A percentile compares a stretch with the other conserved stretches of the same genome.
These are phyloP conservation scores for Plasmodium reichenowi DNA, from an alignment of 169 alveolate species.

Conservation along the genomic window DNA sequence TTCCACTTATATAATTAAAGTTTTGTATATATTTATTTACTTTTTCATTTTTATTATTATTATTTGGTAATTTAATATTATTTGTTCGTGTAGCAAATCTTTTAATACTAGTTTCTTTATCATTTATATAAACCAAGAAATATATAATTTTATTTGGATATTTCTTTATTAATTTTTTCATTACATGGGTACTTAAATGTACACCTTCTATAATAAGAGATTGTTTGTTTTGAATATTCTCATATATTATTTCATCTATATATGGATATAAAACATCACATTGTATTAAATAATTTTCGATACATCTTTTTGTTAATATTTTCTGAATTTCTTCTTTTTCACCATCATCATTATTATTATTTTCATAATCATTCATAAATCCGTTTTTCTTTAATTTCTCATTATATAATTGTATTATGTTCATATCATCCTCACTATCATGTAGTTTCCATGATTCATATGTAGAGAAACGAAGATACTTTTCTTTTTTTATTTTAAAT, in stretches of 20 bases:
- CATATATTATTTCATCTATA: constrained; percentile 58
- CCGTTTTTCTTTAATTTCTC: background rate
- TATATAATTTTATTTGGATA: constrained; percentile 63
- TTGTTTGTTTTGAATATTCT: constrained; percentile 41
- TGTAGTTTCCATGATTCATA: constrained; percentile 67
- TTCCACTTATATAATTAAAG: constrained; percentile 64
- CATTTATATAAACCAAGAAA: constrained; percentile 65
- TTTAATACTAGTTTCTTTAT: constrained; percentile 62
- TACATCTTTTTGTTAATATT: constrained; percentile 29
- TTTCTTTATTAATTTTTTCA: constrained; percentile 33
- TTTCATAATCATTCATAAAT: background rate
- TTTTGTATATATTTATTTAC: constrained; percentile 73
- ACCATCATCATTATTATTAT: background rate
- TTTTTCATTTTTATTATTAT: background rate
- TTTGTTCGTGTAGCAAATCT: constrained; percentile 59
- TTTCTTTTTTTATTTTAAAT: constrained; percentile 28
- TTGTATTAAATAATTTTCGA: constrained; percentile 58
- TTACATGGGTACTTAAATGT: constrained; percentile 37
- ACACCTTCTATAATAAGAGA: constrained; percentile 73
- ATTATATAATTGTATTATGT: too few relatives aligned
- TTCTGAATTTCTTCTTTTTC: background rate
- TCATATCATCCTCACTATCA: constrained; percentile 3
- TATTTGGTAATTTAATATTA: background rate
- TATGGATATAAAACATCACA: constrained; percentile 30
- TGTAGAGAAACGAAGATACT: constrained; percentile 55